These are phyloP conservation scores for Pyrenopolyporus hunteri DNA, from an alignment of 495 filamentous ascomycete species.

Conservation along the genomic window DNA sequence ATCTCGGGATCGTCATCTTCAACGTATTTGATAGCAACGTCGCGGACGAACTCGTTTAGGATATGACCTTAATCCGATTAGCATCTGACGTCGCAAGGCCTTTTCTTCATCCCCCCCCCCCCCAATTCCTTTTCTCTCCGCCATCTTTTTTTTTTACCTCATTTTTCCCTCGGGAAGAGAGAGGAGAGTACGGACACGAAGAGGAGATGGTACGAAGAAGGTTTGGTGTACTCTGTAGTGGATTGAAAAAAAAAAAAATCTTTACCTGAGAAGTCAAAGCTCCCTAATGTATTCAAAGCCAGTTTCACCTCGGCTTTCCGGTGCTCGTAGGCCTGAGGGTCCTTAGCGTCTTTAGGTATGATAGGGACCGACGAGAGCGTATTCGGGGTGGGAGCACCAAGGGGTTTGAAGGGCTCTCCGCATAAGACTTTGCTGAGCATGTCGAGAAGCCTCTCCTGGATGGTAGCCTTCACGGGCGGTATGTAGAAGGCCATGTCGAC, in stretches of 20 bases:
- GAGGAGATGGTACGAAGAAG: too few species aligned
- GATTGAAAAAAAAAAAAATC: slow-evolving; percentile 1
- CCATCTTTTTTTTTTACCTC: too few species aligned
- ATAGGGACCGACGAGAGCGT: slow-evolving; percentile 74
- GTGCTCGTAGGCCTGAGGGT: slow-evolving; percentile 71
- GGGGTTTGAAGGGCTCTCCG: slow-evolving; percentile 85
- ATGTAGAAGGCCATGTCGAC: slow-evolving; percentile 99
- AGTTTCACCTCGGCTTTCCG: slow-evolving; percentile 88
- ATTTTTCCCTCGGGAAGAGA: too few species aligned
- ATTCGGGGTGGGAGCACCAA: slow-evolving; percentile 77
- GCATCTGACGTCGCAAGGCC: slow-evolving; percentile 1
- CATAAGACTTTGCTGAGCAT: slow-evolving; percentile 94
- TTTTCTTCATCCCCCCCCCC: too few species aligned
- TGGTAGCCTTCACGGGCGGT: slow-evolving; percentile 86
- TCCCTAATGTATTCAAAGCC: slow-evolving; percentile 89
- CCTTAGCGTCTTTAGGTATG: slow-evolving; percentile 84
- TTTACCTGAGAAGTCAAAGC: slow-evolving; percentile 86
- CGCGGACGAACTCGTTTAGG: slow-evolving; percentile 96
- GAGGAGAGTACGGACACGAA: too few species aligned
- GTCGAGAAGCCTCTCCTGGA: slow-evolving; percentile 92
- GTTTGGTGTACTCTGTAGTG: too few species aligned
- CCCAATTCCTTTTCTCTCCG: too few species aligned
- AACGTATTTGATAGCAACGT: slow-evolving; percentile 97
- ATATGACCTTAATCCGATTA: slow-evolving; percentile 70
- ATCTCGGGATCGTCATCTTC: slow-evolving; percentile 94